Evolutionary conservation across 257 asterid species (phyloP).

Genomic region (Datura wrightii): DNA sequence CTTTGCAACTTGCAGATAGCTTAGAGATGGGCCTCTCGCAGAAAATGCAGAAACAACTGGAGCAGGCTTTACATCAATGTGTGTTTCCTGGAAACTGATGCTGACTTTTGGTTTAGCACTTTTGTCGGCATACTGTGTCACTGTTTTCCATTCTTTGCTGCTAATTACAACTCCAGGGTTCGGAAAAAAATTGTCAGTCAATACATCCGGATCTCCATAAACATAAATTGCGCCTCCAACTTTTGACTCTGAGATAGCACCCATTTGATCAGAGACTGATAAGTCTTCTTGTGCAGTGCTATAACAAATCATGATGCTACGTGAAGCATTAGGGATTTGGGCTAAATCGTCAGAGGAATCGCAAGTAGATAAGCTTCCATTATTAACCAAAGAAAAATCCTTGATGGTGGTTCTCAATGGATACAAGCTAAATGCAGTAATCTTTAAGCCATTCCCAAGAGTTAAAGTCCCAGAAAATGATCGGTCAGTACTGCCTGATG

Average conservation of each 20-base stretch:
- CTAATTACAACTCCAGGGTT: not conserved
- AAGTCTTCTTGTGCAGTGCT: not conserved
- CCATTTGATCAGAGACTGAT: not conserved
- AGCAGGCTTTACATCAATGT: not conserved
- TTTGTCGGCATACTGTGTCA: not conserved
- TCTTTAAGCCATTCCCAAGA: slow-evolving; percentile 42
- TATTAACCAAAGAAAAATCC: not conserved
- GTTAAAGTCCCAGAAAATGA: slow-evolving; percentile 44
- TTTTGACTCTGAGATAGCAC: not conserved
- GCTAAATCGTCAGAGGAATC: not conserved
- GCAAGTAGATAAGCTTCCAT: not conserved
- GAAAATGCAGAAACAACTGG: slow-evolving; percentile 9
- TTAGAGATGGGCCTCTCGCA: not conserved
- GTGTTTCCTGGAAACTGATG: slow-evolving; percentile 16
- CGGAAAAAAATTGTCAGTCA: not conserved
- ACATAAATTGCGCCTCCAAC: not conserved
- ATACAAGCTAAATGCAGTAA: slow-evolving; percentile 45
- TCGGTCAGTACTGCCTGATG: slow-evolving; percentile 46
- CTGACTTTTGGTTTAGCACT: not conserved
- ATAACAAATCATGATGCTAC: not conserved
- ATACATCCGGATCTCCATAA: not conserved
- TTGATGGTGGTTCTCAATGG: slow-evolving; percentile 33
- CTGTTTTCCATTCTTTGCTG: not conserved
- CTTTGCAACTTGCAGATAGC: slow-evolving; percentile 16
- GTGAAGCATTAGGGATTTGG: not conserved